Evolutionary conservation across 192 early-diverging fungal genomes (phyloP).

Genomic region (Backusella tuberculispora): DNA sequence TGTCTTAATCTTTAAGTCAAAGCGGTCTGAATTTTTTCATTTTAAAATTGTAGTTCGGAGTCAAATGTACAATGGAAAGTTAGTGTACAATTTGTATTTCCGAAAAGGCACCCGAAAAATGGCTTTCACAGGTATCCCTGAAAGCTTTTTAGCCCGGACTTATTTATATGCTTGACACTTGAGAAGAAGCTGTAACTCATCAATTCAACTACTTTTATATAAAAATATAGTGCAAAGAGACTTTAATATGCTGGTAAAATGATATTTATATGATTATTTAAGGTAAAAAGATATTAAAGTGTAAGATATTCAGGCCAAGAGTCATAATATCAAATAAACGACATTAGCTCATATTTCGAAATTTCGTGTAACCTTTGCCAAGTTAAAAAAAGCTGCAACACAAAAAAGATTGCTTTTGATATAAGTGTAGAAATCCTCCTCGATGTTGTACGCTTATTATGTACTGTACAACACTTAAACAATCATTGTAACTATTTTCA

Average conservation of each 20-base stretch:
- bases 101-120: not conserved
- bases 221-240: no score
- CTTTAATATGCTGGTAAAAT: no score
- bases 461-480: conserved; percentile 7
- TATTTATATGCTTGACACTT: no score
- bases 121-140: not conserved
- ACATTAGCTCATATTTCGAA: not conserved
- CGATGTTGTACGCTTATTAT: conserved; percentile 5
- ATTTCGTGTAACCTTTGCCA: not conserved
- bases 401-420: conserved; percentile 15
- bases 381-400: conserved; percentile 15
- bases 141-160: not conserved
- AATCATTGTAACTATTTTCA: conserved; percentile 5
- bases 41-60: not conserved
- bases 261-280: not conserved
- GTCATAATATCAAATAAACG: not conserved
- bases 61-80: conserved; percentile 2
- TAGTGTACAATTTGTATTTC: not conserved
- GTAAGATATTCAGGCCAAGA: not conserved
- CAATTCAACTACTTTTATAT: not conserved
- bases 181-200: not conserved
- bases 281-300: not conserved
- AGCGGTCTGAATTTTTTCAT: not conserved
- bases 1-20: no score
- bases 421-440: conserved; percentile 1